Evolutionary conservation across 139 green algal genomes (phyloP).

Genomic region (Tetraselmis chui): DNA sequence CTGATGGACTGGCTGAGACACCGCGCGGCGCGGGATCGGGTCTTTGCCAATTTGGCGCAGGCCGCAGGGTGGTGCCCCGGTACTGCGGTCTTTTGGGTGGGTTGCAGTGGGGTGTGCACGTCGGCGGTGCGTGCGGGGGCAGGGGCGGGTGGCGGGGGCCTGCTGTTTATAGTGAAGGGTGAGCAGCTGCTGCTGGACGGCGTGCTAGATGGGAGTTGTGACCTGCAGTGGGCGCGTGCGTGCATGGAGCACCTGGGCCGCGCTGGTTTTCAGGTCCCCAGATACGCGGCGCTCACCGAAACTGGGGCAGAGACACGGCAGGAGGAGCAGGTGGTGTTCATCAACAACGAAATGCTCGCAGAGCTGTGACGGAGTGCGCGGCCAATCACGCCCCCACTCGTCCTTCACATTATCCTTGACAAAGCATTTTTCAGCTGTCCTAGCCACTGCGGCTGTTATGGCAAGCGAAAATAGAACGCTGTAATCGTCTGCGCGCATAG

Average conservation of each 20-base stretch:
- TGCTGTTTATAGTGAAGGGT: background rate
- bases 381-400: background rate
- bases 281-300: background rate
- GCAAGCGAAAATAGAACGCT: too few relatives aligned
- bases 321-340: background rate
- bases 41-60: background rate
- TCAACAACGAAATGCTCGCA: background rate
- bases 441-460: too few relatives aligned
- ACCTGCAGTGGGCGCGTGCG: background rate
- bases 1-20: background rate
- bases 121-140: too few relatives aligned
- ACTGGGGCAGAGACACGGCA: background rate
- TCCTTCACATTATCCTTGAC: too few relatives aligned
- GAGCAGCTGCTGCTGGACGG: background rate
- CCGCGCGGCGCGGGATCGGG: background rate
- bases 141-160: too few relatives aligned
- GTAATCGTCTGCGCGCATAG: too few relatives aligned
- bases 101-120: too few relatives aligned
- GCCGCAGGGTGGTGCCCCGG: background rate
- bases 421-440: too few relatives aligned
- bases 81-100: background rate
- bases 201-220: background rate
- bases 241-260: background rate
- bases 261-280: background rate
- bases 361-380: background rate